phyloP scores from a whole-genome alignment of 306 rosid species.

The Amphicarpaea edgeworthii region DNA sequence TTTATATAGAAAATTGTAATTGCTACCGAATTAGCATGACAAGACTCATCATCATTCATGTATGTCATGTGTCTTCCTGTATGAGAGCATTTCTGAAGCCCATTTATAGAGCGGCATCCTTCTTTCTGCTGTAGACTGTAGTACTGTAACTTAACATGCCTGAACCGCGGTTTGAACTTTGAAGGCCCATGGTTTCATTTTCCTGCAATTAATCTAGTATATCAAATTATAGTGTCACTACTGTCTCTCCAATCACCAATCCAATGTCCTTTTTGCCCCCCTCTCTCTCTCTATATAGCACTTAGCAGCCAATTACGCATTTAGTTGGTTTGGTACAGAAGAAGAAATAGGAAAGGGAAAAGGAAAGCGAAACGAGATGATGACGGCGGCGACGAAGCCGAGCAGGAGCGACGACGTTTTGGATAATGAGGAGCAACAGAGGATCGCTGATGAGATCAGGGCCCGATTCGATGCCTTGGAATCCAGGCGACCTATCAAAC shows the following conservation, averaged over 20 bases:
- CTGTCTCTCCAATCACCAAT: not conserved
- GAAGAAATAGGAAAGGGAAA: not conserved
- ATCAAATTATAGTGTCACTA: not conserved
- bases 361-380: not conserved
- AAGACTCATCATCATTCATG: not conserved
- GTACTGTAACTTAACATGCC: no score
- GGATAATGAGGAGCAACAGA: conserved; percentile 61
- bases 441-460: conserved; percentile 61
- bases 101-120: not conserved
- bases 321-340: not conserved
- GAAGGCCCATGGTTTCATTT: conserved; percentile 38
- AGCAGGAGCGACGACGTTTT: conserved; percentile 80
- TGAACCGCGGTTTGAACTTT: conserved; percentile 32
- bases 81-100: not conserved
- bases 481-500: conserved; percentile 71
- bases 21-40: not conserved
- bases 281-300: not conserved
- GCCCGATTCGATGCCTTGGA: conserved; percentile 67
- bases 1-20: not conserved
- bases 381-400: conserved; percentile 67
- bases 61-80: not conserved
- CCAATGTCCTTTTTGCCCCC: not conserved
- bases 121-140: no score
- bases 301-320: not conserved
- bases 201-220: not conserved